Evolutionary conservation across 495 filamentous ascomycete genomes (phyloP).

Genomic region (Lepidopterella palustris): DNA sequence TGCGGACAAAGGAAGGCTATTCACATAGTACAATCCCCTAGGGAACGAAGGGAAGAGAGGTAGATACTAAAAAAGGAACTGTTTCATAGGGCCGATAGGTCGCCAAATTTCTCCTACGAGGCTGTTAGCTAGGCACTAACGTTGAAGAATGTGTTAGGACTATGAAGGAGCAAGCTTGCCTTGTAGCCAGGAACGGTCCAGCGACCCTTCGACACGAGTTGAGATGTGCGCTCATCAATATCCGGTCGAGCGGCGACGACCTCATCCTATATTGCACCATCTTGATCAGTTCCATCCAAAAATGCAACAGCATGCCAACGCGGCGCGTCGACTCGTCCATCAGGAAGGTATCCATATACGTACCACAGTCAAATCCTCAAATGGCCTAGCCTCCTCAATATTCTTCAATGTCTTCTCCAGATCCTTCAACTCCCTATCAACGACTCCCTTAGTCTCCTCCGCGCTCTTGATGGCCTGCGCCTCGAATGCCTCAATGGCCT

Average conservation of each 20-base stretch:
- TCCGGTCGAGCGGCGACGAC: conserved; percentile 86
- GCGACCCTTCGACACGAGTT: conserved; percentile 92
- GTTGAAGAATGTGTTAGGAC: not conserved
- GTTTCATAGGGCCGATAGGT: conserved; percentile 80
- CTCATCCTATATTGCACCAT: conserved; percentile 65
- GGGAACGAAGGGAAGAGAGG: conserved; percentile 8
- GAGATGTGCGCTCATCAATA: conserved; percentile 87
- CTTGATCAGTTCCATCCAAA: conserved; percentile 27
- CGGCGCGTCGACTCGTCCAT: not conserved
- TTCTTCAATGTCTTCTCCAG: conserved; percentile 90
- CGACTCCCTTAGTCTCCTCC: conserved; percentile 87
- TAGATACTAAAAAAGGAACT: not conserved
- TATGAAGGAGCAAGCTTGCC: conserved; percentile 48
- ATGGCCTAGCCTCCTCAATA: conserved; percentile 91
- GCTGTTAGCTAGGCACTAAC: conserved; percentile 1
- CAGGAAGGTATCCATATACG: conserved; percentile 39
- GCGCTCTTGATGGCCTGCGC: conserved; percentile 94
- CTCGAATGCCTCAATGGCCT: conserved; percentile 97
- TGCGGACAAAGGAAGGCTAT: conserved; percentile 24
- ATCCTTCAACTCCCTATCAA: conserved; percentile 87
- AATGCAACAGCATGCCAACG: not conserved
- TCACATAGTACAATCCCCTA: conserved; percentile 30
- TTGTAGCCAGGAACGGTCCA: conserved; percentile 98
- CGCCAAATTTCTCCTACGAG: conserved; percentile 91
- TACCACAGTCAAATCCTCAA: conserved; percentile 97